Percentiles rank a stretch among this genome's conserved stretches.
phyloP scores from a whole-genome alignment of 2,329 filamentous ascomycete species.

The Pyricularia pennisetigena region DNA sequence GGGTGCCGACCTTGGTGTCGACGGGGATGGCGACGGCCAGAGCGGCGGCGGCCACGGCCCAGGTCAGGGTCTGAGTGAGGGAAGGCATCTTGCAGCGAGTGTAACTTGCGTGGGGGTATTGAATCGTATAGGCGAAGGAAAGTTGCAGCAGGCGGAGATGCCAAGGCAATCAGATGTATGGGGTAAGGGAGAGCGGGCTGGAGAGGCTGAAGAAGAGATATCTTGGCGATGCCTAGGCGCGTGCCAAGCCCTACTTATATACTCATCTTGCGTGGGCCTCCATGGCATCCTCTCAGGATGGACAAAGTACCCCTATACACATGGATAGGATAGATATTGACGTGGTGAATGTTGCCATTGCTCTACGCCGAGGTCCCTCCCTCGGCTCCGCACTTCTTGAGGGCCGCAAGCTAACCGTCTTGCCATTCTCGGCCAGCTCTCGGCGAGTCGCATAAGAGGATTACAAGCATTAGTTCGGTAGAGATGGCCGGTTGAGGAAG shows the following conservation, averaged over 20 bases:
- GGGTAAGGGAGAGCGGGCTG: not conserved
- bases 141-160: not conserved
- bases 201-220: not conserved
- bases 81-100: conserved; percentile 8
- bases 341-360: not conserved
- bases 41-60: conserved; percentile 5
- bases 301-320: not conserved
- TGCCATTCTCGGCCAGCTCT: not conserved
- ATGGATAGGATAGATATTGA: not conserved
- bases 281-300: not conserved
- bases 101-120: not conserved
- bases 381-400: not conserved
- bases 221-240: not conserved
- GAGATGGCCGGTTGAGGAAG: not conserved
- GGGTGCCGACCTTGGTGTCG: conserved; percentile 7
- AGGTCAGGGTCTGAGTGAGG: conserved; percentile 3
- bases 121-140: not conserved
- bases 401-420: not conserved
- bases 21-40: conserved; percentile 7
- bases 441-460: not conserved
- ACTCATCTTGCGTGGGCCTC: not conserved
- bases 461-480: not conserved
- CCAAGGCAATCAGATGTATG: not conserved
- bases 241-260: not conserved
- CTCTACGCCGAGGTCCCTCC: not conserved